phyloP scores from a whole-genome alignment of 441 rosid genomes.

The Francoa sonchifolia region DNA sequence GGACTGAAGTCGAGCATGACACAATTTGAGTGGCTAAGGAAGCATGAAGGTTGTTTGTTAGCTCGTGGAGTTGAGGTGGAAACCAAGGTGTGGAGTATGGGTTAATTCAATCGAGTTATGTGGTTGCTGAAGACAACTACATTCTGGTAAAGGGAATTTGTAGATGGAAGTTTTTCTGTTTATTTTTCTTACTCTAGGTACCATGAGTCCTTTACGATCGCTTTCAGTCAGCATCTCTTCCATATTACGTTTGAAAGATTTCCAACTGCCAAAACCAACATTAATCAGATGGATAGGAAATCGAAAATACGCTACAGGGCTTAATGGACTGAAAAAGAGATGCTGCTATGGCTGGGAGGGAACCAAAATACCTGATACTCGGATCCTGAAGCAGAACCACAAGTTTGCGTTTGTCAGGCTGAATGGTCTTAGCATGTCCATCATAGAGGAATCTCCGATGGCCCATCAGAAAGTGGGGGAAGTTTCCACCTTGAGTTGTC shows the following conservation, averaged over 20 bases:
- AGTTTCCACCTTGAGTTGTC: slow-evolving; percentile 92
- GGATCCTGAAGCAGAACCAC: slow-evolving; percentile 61
- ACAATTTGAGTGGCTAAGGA: too few relatives aligned
- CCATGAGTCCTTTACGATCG: slow-evolving; percentile 65
- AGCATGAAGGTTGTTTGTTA: slow-evolving; percentile 1
- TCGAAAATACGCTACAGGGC: too few relatives aligned
- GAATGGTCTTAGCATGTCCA: slow-evolving; percentile 83
- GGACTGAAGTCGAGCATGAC: too few relatives aligned
- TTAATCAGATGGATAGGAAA: too few relatives aligned
- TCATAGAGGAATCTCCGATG: slow-evolving; percentile 73
- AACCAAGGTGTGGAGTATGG: slow-evolving; percentile 16
- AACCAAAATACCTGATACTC: slow-evolving; percentile 41
- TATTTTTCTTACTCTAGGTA: slow-evolving; percentile 65
- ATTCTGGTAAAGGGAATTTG: slow-evolving; percentile 80
- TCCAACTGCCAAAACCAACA: slow-evolving; percentile 58
- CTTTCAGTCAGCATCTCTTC: slow-evolving; percentile 56
- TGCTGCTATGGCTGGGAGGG: neutral
- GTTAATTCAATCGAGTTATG: slow-evolving; percentile 29
- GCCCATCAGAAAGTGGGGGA: slow-evolving; percentile 93
- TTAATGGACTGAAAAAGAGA: slow-evolving; percentile 1
- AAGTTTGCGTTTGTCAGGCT: slow-evolving; percentile 73
- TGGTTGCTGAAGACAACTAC: slow-evolving; percentile 53
- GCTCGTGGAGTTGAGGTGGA: slow-evolving; percentile 16
- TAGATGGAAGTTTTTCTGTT: slow-evolving; percentile 82
- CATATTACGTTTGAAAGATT: slow-evolving; percentile 54